Percentiles rank a stretch among this genome's conserved stretches.
These are phyloP conservation scores for Colletotrichum karsti DNA, from an alignment of 2,329 filamentous ascomycete genomes.

Conservation along the genomic window DNA sequence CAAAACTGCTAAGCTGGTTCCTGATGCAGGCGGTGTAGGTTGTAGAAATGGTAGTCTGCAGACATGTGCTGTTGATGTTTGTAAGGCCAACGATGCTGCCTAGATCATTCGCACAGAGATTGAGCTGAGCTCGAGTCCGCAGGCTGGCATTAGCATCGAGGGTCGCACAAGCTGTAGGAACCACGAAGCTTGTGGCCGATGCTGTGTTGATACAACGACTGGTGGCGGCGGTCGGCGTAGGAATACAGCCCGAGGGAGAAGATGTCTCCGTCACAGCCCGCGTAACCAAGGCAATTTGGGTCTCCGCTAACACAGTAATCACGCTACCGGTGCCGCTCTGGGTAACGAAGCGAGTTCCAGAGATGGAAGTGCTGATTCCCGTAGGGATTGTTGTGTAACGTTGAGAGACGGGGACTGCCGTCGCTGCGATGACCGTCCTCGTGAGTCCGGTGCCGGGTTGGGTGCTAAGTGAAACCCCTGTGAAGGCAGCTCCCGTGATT, in stretches of 20 bases:
- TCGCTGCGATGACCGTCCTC: background rate
- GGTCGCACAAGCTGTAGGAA: background rate
- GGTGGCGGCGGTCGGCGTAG: background rate
- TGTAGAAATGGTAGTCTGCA: no score
- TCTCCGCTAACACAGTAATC: background rate
- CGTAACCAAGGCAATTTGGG: background rate
- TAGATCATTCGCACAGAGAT: background rate
- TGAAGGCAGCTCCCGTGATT: background rate
- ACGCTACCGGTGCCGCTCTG: background rate
- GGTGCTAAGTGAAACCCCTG: background rate
- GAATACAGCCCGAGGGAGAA: background rate
- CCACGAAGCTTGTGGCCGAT: background rate
- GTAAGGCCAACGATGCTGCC: background rate
- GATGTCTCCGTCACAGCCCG: background rate
- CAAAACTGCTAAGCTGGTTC: background rate
- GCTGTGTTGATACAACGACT: background rate
- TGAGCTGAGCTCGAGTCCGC: background rate
- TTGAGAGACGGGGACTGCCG: slow-evolving; percentile 1
- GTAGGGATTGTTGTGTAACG: background rate
- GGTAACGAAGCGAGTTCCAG: background rate
- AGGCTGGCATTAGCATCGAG: background rate
- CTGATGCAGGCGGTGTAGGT: background rate
- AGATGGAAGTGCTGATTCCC: background rate
- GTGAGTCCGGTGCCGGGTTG: background rate
- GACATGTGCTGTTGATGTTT: no score